Conservation (phyloP, 225 moss, liverwort and hornwort species). For the Straminergon stramineum region DNA sequence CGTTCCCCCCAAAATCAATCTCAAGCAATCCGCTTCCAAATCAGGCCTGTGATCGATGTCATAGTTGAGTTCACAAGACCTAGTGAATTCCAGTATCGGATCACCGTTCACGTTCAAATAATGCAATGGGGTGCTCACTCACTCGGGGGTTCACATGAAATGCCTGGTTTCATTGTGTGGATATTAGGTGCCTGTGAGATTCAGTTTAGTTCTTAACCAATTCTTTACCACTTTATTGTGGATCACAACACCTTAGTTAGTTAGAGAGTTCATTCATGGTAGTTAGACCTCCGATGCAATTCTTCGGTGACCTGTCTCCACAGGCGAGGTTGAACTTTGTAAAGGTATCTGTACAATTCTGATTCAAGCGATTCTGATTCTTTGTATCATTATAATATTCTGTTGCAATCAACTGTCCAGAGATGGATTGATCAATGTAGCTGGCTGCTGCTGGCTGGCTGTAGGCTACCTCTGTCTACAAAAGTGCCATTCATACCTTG, state of each 20-base stretch:
- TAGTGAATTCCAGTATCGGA: not conserved
- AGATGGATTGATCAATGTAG: not conserved
- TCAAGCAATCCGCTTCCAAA: not conserved
- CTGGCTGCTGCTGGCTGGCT: not conserved
- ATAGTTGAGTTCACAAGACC: not conserved
- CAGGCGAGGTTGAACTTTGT: not conserved
- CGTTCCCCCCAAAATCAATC: not conserved
- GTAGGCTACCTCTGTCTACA: not conserved
- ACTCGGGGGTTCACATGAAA: not conserved
- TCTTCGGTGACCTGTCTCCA: not conserved
- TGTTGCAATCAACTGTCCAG: not conserved
- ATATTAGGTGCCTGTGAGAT: not conserved
- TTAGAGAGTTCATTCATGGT: not conserved
- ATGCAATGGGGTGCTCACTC: not conserved
- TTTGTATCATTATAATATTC: not conserved
- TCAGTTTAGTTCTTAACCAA: not conserved
- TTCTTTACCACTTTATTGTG: conserved; percentile 11
- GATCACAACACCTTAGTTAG: not conserved
- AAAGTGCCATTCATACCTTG: not conserved
- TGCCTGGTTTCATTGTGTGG: not conserved
- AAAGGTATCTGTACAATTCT: not conserved
- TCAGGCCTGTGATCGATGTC: not conserved
- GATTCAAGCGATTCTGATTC: not conserved
- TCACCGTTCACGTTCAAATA: not conserved
- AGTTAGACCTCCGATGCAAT: not conserved